Evolutionary conservation across 164 flowering plant species (phyloP), one percentile per base, ranked within the genome.

Genomic region (Magnolia officinalis): DNA sequence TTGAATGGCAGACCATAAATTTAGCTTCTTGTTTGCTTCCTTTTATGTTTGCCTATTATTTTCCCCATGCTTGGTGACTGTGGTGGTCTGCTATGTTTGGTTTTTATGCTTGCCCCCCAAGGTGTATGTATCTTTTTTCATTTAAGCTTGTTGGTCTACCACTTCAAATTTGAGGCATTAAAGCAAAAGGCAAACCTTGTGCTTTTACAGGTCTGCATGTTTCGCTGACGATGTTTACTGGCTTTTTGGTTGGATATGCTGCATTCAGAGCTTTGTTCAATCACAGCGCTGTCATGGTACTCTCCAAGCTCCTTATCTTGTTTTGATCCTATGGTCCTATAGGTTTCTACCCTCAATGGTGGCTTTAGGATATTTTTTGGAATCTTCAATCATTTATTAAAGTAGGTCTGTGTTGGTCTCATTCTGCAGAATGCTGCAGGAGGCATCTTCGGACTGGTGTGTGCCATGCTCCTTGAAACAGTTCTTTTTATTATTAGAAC

Each of bases 401-500:
- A 51, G 75, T 45, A 45, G 66, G 7, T 64, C 6, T 67, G 50
- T 14, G 61, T 13, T 61, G 8, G 67, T 71, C 64, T 61, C 19
- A 24, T 78, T 71, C 72, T 77, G 74, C 88, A 95, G 98, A 91
- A 84, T 82, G 94, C 94, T 81, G 96, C 97, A 55, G 98, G 98
- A 72, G 98, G 98, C 72, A 86, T 95, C 65, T 85, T 92, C 73
- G 98, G 98, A 63, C 79, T 95, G 82, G 93, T 93, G 31, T 78
- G 68, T 37, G 93, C 80, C 49, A 91, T 95, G 98, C 93, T 95
- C 63, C 79, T 95, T 55, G 98, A 95, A 77, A 91, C 98, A n/a
- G 85, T 91, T 84, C 90, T 92, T 69, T 93, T 95, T 81, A 92
- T 95, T 1, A 87, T 95, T 55, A 88, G 89, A 82, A 75, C 85